A percentile compares a stretch with the other conserved stretches of the same genome.
Evolutionary conservation across 768 basidiomycete species (phyloP).

Genomic region (Tricholoma saponaceum): DNA sequence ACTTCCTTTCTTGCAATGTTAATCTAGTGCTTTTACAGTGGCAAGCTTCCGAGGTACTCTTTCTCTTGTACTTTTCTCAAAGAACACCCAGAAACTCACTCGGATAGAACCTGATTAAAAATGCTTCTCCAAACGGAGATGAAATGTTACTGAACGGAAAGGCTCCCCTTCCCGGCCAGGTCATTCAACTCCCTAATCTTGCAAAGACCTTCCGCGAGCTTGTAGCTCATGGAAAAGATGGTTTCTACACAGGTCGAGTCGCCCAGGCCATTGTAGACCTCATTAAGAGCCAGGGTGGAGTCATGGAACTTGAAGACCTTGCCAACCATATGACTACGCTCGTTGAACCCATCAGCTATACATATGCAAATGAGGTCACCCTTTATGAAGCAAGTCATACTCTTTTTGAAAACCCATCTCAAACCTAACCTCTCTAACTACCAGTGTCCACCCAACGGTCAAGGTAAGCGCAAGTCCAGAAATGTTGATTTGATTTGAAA

Average conservation of each 20-base stretch:
- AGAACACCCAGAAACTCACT: constrained; percentile 1
- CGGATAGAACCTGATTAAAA: constrained; percentile 59
- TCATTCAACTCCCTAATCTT: constrained; percentile 77
- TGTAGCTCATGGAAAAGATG: constrained; percentile 79
- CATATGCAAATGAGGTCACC: constrained; percentile 80
- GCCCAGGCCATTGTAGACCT: constrained; percentile 89
- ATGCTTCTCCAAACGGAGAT: constrained; percentile 78
- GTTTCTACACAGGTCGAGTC: constrained; percentile 90
- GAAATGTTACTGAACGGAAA: constrained; percentile 86
- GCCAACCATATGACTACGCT: constrained; percentile 74
- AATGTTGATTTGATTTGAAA: constrained; percentile 1
- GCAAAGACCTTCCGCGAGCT: constrained; percentile 81
- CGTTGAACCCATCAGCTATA: constrained; percentile 90
- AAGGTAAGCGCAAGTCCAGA: constrained; percentile 46
- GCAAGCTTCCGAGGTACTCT: constrained; percentile 51
- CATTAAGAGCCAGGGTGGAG: constrained; percentile 80
- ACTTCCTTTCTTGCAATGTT: constrained; percentile 3
- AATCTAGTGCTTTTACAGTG: constrained; percentile 32
- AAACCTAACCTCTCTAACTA: constrained; percentile 1
- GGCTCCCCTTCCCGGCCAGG: constrained; percentile 82
- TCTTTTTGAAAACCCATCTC: neutral
- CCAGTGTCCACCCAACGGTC: constrained; percentile 94
- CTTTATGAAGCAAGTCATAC: constrained; percentile 74
- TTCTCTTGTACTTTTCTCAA: neutral
- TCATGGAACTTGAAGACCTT: constrained; percentile 93